Conservation (phyloP, 1,139 yeast genomes). For the Ogataea hybrid region DNA sequence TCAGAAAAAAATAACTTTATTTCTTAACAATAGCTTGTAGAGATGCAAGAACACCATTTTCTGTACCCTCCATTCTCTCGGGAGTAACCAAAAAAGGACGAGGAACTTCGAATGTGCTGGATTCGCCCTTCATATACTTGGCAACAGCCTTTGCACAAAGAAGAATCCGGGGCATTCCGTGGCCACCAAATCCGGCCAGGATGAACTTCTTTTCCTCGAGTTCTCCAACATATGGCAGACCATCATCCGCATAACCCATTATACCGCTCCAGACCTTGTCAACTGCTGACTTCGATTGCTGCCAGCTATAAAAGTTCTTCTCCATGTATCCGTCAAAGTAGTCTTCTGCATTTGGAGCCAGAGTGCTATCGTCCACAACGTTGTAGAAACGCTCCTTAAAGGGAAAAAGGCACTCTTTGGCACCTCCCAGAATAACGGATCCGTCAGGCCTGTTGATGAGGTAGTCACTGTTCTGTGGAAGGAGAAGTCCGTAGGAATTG, state of each 20-base stretch:
- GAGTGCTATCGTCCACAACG: slow-evolving; percentile 25
- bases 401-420: slow-evolving; percentile 19
- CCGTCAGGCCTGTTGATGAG: slow-evolving; percentile 32
- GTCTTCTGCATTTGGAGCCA: slow-evolving; percentile 18
- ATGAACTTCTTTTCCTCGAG: slow-evolving; percentile 23
- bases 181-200: slow-evolving; percentile 33
- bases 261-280: slow-evolving; percentile 28
- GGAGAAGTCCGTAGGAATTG: slow-evolving; percentile 17
- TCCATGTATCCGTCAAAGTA: slow-evolving; percentile 27
- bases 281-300: slow-evolving; percentile 14
- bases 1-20: slow-evolving; percentile 9
- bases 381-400: slow-evolving; percentile 16
- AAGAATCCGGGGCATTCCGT: slow-evolving; percentile 30
- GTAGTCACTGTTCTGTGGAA: slow-evolving; percentile 24
- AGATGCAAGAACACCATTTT: slow-evolving; percentile 2
- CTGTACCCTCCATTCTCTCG: slow-evolving; percentile 7
- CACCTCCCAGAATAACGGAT: slow-evolving; percentile 31
- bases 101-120: slow-evolving; percentile 8
- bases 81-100: slow-evolving; percentile 10
- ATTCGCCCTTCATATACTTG: slow-evolving; percentile 5
- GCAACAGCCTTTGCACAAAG: slow-evolving; percentile 21
- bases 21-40: not conserved
- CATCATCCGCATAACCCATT: slow-evolving; percentile 29
- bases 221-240: slow-evolving; percentile 30
- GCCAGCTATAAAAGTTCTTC: slow-evolving; percentile 28